These are phyloP conservation scores for Handroanthus guayacan DNA, from an alignment of 257 asterid species.

Conservation along the genomic window DNA sequence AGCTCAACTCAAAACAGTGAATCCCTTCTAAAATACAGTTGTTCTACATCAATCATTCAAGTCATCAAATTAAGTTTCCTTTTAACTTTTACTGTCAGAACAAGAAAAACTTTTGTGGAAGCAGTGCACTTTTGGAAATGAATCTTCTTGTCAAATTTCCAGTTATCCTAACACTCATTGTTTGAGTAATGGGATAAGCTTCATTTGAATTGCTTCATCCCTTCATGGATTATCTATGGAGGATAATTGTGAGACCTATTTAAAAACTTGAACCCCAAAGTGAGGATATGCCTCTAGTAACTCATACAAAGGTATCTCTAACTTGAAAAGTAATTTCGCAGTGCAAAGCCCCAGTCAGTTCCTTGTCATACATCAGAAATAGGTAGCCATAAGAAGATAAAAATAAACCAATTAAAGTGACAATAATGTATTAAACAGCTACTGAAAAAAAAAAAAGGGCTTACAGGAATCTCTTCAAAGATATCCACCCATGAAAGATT, in stretches of 20 bases:
- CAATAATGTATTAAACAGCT: conserved; percentile 18
- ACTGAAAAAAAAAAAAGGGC: conserved; percentile 35
- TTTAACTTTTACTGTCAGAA: neutral
- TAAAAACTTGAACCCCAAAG: neutral
- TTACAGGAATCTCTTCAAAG: conserved; percentile 96
- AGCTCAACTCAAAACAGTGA: neutral
- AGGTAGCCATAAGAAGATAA: conserved; percentile 1
- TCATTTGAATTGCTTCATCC: neutral
- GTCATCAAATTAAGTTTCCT: neutral
- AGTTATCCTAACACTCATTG: neutral
- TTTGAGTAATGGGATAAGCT: neutral
- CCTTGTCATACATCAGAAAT: neutral
- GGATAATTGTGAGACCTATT: neutral
- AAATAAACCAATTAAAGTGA: too few relatives aligned
- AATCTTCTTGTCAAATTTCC: conserved; percentile 1
- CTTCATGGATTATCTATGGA: neutral
- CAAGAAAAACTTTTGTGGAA: neutral
- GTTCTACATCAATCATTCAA: neutral
- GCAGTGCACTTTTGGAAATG: neutral
- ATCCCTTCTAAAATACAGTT: neutral
- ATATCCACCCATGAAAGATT: conserved; percentile 98
- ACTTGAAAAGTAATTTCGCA: neutral
- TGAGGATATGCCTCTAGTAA: neutral
- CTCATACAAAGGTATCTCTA: neutral
- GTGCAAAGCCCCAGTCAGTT: neutral